Conservation (phyloP, 257 asterid genomes). For the Solanum boliviense region DNA sequence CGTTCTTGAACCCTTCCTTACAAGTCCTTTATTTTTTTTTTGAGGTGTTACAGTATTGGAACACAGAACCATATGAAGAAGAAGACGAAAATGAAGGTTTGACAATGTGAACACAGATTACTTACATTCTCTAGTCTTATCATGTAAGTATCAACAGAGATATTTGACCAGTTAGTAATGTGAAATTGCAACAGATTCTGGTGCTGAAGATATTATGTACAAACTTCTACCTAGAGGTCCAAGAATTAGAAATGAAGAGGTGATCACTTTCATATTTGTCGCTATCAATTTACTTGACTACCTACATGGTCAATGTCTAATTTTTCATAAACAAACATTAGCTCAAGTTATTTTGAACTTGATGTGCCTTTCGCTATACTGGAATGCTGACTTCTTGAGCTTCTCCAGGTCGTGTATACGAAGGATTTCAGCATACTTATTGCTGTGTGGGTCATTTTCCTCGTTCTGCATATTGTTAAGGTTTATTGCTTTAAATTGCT, state of each 20-base stretch:
- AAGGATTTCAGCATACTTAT: conserved; percentile 34
- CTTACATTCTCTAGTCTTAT: neutral
- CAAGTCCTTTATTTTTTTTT: no score
- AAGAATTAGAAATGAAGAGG: conserved; percentile 19
- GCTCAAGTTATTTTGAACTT: neutral
- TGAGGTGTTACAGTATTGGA: neutral
- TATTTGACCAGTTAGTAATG: neutral
- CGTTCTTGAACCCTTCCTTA: no score
- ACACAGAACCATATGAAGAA: neutral
- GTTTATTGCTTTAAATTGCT: conserved; percentile 6
- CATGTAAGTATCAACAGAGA: neutral
- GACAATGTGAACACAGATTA: neutral
- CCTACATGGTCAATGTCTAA: neutral
- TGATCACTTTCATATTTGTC: neutral
- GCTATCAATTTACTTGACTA: neutral
- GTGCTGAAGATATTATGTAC: conserved; percentile 20
- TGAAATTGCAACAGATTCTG: conserved; percentile 1
- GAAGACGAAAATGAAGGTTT: neutral
- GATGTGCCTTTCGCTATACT: neutral
- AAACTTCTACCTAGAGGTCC: conserved; percentile 35
- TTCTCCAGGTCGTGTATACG: conserved; percentile 31
- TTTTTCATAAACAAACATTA: neutral
- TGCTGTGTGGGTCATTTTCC: conserved; percentile 34
- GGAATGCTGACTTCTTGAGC: neutral
- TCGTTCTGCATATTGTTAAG: conserved; percentile 34